These are phyloP conservation scores for Chalciporus piperatus DNA, from an alignment of 768 basidiomycete species.

Conservation along the genomic window DNA sequence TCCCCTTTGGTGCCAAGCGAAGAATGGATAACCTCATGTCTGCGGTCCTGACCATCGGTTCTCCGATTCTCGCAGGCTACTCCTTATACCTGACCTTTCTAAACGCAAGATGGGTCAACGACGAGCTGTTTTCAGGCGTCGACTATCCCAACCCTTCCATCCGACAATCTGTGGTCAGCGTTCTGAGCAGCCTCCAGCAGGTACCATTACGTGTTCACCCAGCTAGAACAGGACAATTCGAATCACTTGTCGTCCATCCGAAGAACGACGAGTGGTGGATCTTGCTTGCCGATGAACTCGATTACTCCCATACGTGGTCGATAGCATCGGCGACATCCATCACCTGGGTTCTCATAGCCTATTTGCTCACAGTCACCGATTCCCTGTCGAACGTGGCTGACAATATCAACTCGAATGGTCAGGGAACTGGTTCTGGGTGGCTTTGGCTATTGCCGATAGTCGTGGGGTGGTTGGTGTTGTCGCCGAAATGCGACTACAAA, in stretches of 20 bases:
- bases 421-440: slow-evolving; percentile 41
- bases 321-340: slow-evolving; percentile 40
- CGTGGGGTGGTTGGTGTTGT: slow-evolving; percentile 40
- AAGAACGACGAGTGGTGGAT: slow-evolving; percentile 45
- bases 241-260: slow-evolving; percentile 41
- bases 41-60: slow-evolving; percentile 43
- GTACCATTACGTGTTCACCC: slow-evolving; percentile 34
- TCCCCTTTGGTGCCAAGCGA: slow-evolving; percentile 45
- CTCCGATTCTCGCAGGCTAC: slow-evolving; percentile 44
- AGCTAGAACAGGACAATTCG: slow-evolving; percentile 27
- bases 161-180: slow-evolving; percentile 25
- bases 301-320: slow-evolving; percentile 41
- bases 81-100: slow-evolving; percentile 43
- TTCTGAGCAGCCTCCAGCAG: slow-evolving; percentile 43
- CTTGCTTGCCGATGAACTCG: slow-evolving; percentile 30
- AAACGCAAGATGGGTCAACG: slow-evolving; percentile 42
- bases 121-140: slow-evolving; percentile 28
- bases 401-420: slow-evolving; percentile 32
- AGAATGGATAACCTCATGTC: slow-evolving; percentile 42
- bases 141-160: slow-evolving; percentile 19
- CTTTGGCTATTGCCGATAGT: slow-evolving; percentile 43
- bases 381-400: slow-evolving; percentile 15
- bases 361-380: slow-evolving; percentile 21
- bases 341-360: slow-evolving; percentile 44
- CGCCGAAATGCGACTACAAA: slow-evolving; percentile 37